phyloP scores from a whole-genome alignment of 257 asterid species.

The Vinca minor region DNA sequence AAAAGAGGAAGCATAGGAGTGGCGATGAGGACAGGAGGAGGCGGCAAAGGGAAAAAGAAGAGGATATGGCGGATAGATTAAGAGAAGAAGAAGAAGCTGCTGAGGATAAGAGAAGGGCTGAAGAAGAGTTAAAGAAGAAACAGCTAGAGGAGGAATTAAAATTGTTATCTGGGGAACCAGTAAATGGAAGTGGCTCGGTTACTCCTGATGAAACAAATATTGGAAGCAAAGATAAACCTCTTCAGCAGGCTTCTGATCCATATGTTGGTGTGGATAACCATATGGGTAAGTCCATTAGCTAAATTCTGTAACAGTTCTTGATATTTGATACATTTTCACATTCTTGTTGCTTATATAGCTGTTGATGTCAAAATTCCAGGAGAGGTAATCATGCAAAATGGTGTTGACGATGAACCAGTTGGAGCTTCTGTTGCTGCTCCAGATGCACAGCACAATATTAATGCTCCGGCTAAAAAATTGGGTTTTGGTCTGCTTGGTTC shows the following conservation, averaged over 20 bases:
- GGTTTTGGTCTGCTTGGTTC: conserved; percentile 87
- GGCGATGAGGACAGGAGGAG: conserved; percentile 83
- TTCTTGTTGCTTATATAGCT: conserved; percentile 13
- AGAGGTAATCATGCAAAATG: conserved; percentile 48
- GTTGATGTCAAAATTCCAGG: conserved; percentile 32
- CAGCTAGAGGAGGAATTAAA: conserved; percentile 51
- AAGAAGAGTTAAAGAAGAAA: conserved; percentile 56
- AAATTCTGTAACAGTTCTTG: conserved; percentile 4
- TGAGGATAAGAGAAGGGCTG: conserved; percentile 62
- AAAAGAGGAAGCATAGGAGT: conserved; percentile 73
- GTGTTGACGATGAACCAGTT: conserved; percentile 40
- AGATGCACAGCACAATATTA: conserved; percentile 47
- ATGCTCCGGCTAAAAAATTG: conserved; percentile 61
- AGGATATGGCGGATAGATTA: conserved; percentile 65
- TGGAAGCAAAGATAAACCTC: conserved; percentile 32
- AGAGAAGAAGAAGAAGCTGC: conserved; percentile 85
- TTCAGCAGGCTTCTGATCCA: conserved; percentile 30
- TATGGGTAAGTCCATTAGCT: conserved; percentile 29
- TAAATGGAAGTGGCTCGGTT: conserved; percentile 35
- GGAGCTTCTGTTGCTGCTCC: conserved; percentile 33
- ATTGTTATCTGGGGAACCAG: conserved; percentile 31
- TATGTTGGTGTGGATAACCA: conserved; percentile 34
- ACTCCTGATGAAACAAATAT: conserved; percentile 34
- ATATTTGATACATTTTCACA: conserved; percentile 5
- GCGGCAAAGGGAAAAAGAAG: conserved; percentile 86